Conservation (phyloP, 495 filamentous ascomycete species). For the Penicillium lividum region DNA sequence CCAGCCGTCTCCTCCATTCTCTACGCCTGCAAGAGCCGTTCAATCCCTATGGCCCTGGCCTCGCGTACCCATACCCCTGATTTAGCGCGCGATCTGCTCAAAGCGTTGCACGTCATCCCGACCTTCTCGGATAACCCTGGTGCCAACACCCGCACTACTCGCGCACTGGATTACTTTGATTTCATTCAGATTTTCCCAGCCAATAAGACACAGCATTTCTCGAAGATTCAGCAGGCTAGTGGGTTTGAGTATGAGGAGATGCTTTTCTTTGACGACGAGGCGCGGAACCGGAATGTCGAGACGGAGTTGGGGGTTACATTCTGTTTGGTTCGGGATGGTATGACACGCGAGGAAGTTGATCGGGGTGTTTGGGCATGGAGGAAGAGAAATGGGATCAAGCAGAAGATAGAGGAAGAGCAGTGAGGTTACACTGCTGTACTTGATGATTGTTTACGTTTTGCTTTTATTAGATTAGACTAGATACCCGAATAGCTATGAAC, state of each 20-base stretch:
- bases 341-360: slow-evolving; percentile 78
- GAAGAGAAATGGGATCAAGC: slow-evolving; percentile 60
- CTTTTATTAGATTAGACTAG: neutral
- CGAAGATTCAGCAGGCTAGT: slow-evolving; percentile 64
- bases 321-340: slow-evolving; percentile 75
- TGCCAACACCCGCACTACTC: slow-evolving; percentile 39
- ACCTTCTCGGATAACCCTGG: slow-evolving; percentile 44
- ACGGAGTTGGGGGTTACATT: slow-evolving; percentile 78
- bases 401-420: slow-evolving; percentile 20
- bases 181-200: slow-evolving; percentile 84
- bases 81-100: slow-evolving; percentile 77
- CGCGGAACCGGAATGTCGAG: slow-evolving; percentile 82
- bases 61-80: slow-evolving; percentile 83
- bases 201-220: slow-evolving; percentile 84
- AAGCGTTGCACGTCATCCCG: slow-evolving; percentile 65
- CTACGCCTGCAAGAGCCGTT: slow-evolving; percentile 53
- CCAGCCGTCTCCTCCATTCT: slow-evolving; percentile 73
- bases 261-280: slow-evolving; percentile 97
- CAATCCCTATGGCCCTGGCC: slow-evolving; percentile 71
- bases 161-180: slow-evolving; percentile 78
- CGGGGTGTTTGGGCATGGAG: slow-evolving; percentile 81
- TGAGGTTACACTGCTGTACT: neutral
- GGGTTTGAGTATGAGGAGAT: slow-evolving; percentile 72
- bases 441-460: neutral
- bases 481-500: neutral